A percentile compares a stretch with the other conserved stretches of the same genome.
Conservation (phyloP, 164 flowering plant species). For the Stephania cephalantha region DNA sequence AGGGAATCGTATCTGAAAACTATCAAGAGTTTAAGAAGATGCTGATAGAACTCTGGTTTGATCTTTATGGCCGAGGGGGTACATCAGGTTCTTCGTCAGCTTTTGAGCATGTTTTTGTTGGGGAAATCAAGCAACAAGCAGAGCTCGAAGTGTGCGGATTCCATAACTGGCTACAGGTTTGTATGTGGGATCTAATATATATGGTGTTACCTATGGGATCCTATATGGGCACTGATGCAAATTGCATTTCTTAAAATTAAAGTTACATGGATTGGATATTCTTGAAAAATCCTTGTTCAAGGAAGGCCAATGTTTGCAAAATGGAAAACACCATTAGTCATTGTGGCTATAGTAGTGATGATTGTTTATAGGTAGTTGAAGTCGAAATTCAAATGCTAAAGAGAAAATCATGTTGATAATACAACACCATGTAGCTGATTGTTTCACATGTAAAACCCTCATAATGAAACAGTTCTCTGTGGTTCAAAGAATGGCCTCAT, state of each 20-base stretch:
- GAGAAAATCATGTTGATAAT: no score
- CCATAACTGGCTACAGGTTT: constrained; percentile 97
- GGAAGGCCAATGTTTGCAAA: no score
- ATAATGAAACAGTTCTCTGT: no score
- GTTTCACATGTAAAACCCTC: no score
- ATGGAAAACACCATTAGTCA: no score
- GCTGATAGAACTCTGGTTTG: constrained; percentile 76
- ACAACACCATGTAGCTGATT: no score
- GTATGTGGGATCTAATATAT: background rate
- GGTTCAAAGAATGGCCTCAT: no score
- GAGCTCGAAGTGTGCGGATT: constrained; percentile 85
- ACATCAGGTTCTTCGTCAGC: constrained; percentile 75
- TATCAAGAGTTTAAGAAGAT: constrained; percentile 60
- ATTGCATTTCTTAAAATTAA: no score
- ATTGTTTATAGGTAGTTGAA: no score
- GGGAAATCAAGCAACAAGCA: constrained; percentile 75
- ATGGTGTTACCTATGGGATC: background rate
- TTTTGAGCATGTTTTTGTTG: constrained; percentile 98
- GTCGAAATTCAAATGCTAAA: no score
- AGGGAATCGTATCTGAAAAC: constrained; percentile 41
- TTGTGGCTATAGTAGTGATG: no score
- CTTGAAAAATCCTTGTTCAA: no score
- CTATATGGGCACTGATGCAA: background rate
- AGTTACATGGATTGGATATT: background rate
- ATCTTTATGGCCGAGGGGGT: constrained; percentile 82